Evolutionary conservation across 495 filamentous ascomycete genomes (phyloP).

Genomic region (Lichina pygmaea): DNA sequence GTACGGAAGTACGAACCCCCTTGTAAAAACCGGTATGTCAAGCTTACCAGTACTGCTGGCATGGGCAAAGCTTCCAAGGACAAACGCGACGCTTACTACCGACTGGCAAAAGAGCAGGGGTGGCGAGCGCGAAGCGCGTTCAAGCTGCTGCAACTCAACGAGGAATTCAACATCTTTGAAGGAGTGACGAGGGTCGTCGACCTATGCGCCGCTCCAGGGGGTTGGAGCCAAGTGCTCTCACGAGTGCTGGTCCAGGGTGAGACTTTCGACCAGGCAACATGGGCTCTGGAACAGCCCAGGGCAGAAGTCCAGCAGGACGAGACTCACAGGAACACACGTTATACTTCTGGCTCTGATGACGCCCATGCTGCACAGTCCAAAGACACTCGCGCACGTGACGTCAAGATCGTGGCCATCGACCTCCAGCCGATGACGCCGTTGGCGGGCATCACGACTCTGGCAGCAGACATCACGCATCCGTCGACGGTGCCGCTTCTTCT

Average conservation of each 20-base stretch:
- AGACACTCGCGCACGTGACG: constrained; percentile 35
- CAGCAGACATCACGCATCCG: constrained; percentile 92
- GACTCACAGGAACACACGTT: background rate
- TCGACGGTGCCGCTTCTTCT: constrained; percentile 76
- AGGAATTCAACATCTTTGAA: constrained; percentile 84
- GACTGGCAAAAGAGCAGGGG: constrained; percentile 92
- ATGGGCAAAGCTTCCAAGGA: constrained; percentile 99
- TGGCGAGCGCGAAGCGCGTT: constrained; percentile 92
- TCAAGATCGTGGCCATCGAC: constrained; percentile 88
- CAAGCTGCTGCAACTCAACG: constrained; percentile 87
- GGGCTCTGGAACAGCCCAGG: constrained; percentile 42
- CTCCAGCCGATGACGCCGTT: constrained; percentile 86
- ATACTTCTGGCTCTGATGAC: background rate
- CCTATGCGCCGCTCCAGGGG: constrained; percentile 83
- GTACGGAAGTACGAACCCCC: no score
- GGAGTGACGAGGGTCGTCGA: constrained; percentile 81
- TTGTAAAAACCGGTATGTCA: no score
- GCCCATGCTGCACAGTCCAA: constrained; percentile 6
- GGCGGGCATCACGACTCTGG: constrained; percentile 68
- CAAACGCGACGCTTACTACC: constrained; percentile 93
- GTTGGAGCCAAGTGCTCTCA: constrained; percentile 90
- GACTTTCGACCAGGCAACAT: constrained; percentile 57
- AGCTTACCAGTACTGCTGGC: background rate
- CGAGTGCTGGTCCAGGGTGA: constrained; percentile 79
- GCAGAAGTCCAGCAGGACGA: constrained; percentile 19